Evolutionary conservation across 345 rosid genomes (phyloP).

Genomic region (Dimocarpus longan): DNA sequence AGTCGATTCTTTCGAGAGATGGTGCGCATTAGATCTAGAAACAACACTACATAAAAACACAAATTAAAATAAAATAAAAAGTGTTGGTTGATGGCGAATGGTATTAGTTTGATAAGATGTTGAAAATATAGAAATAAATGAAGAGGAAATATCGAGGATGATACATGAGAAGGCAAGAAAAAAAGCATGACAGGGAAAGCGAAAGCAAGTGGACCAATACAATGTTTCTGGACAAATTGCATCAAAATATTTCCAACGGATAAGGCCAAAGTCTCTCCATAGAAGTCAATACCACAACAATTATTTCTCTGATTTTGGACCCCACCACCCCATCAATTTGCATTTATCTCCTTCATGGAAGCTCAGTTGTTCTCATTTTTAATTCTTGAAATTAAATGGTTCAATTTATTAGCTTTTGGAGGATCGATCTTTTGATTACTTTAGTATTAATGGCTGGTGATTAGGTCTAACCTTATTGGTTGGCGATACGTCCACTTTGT

Average conservation of each 20-base stretch:
- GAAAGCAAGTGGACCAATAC: background rate
- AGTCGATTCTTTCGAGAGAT: too few relatives aligned
- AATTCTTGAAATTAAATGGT: background rate
- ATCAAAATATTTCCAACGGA: background rate
- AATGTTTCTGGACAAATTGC: background rate
- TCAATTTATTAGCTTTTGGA: background rate
- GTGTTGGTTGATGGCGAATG: too few relatives aligned
- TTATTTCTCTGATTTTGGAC: background rate
- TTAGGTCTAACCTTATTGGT: background rate
- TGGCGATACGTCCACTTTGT: background rate
- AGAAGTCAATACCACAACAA: conserved; percentile 13
- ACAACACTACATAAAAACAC: too few relatives aligned
- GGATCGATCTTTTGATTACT: background rate
- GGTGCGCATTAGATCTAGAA: too few relatives aligned
- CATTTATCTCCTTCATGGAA: conserved; percentile 20
- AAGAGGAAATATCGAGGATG: background rate
- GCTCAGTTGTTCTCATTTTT: background rate
- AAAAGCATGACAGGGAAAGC: background rate
- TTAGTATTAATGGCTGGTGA: background rate
- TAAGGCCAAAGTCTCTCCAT: background rate
- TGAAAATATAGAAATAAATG: background rate
- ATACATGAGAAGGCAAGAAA: background rate
- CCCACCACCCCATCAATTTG: conserved; percentile 2
- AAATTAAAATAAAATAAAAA: too few relatives aligned
- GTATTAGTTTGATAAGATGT: background rate